phyloP scores from a whole-genome alignment of 2,329 filamentous ascomycete genomes.

The Trichoderma sp. region DNA sequence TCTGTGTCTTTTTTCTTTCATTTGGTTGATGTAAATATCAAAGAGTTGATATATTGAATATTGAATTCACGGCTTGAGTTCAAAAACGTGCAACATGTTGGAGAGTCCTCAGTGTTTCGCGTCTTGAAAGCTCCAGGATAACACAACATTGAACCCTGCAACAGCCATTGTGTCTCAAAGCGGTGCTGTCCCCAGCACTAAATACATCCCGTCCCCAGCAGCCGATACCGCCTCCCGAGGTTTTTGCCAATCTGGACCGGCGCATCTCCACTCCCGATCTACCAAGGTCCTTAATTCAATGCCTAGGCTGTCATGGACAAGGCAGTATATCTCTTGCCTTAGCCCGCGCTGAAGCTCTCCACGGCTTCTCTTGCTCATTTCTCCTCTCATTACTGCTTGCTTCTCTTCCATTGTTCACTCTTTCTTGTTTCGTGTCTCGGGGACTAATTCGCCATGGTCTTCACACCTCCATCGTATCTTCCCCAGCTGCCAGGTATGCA shows the following conservation, averaged over 20 bases:
- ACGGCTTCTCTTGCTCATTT: not conserved
- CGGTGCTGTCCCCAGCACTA: not conserved
- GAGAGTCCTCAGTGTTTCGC: not conserved
- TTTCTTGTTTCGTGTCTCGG: not conserved
- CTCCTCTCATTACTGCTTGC: not conserved
- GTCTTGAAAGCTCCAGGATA: not conserved
- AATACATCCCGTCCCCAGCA: not conserved
- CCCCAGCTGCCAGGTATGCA: constrained; percentile 40
- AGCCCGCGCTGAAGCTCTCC: not conserved
- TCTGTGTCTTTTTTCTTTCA: not conserved
- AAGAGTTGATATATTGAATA: not conserved
- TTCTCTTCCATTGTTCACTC: too few relatives aligned
- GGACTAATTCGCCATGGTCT: constrained; percentile 46
- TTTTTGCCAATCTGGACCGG: not conserved
- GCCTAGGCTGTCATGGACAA: not conserved
- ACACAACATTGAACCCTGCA: not conserved
- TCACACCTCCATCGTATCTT: constrained; percentile 59
- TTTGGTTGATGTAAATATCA: not conserved
- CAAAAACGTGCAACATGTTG: not conserved
- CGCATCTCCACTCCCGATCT: not conserved
- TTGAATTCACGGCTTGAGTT: not conserved
- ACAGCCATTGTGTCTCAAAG: not conserved
- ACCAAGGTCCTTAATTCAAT: not conserved
- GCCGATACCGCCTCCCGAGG: constrained; percentile 3
- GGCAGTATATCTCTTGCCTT: not conserved